Conservation (phyloP, 225 moss, liverwort and hornwort genomes). For the Pleurozium schreberi region DNA sequence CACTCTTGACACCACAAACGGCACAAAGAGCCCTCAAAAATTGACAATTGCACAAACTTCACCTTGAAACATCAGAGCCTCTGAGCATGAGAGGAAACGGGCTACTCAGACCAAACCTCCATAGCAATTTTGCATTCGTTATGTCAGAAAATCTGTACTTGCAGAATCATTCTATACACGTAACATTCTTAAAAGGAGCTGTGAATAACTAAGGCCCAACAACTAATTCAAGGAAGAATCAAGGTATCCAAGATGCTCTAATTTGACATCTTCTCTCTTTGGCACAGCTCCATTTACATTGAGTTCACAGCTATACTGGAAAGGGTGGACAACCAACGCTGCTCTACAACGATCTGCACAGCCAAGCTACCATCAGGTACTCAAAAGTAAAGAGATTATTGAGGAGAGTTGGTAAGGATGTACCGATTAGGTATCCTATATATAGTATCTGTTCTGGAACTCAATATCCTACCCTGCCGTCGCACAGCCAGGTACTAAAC, state of each 20-base stretch:
- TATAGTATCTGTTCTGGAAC: not conserved
- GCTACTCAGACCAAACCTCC: not conserved
- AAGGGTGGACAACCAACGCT: not conserved
- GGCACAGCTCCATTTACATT: not conserved
- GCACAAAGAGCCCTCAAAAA: not conserved
- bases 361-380: not conserved
- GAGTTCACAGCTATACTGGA: not conserved
- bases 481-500: not conserved
- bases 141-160: not conserved
- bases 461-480: not conserved
- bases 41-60: not conserved
- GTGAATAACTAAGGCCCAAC: too few relatives aligned
- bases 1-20: not conserved
- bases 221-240: not conserved
- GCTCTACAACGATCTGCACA: not conserved
- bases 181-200: not conserved
- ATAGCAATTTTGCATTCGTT: not conserved
- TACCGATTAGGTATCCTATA: not conserved
- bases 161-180: not conserved
- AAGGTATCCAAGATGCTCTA: not conserved
- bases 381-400: not conserved
- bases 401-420: not conserved
- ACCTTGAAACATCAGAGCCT: too few relatives aligned
- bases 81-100: not conserved
- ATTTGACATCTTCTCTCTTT: not conserved